Evolutionary conservation across 169 alveolate species (phyloP).

Genomic region (Cryptosporidium felis): DNA sequence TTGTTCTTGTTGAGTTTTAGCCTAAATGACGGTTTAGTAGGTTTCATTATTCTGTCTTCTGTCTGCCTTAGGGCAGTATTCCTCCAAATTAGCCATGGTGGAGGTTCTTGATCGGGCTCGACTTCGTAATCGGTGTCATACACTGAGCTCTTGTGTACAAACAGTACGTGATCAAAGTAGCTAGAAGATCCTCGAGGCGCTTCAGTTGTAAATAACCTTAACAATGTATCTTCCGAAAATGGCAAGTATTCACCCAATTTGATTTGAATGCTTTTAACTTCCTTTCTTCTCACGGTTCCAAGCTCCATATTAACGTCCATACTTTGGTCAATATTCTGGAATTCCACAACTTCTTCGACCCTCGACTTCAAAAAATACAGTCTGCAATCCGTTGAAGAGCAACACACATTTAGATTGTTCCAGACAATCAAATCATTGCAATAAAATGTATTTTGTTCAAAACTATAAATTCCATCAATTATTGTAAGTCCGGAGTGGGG

Average conservation of each 20-base stretch:
- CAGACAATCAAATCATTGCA: slow-evolving; percentile 62
- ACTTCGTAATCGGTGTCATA: not conserved
- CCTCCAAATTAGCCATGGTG: slow-evolving; percentile 9
- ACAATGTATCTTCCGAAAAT: not conserved
- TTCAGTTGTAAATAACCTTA: not conserved
- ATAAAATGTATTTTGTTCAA: not conserved
- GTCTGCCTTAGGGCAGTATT: not conserved
- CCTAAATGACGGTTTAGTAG: not conserved
- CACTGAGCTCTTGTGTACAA: slow-evolving; percentile 2
- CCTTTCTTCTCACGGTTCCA: not conserved
- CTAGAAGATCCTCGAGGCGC: too few species aligned
- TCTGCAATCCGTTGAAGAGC: slow-evolving; percentile 52
- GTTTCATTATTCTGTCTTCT: not conserved
- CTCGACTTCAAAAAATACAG: slow-evolving; percentile 25
- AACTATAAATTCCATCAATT: slow-evolving; percentile 47
- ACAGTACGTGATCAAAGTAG: not conserved
- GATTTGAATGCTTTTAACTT: not conserved
- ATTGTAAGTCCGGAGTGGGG: slow-evolving; percentile 37
- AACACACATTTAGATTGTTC: slow-evolving; percentile 53
- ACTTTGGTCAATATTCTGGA: not conserved
- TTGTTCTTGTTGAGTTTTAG: slow-evolving; percentile 5
- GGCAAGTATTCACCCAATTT: not conserved
- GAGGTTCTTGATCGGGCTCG: not conserved
- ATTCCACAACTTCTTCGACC: slow-evolving; percentile 15
- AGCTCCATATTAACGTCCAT: not conserved